Evolutionary conservation across 78 protist genomes (phyloP), one percentile per base, ranked within the genome.

Genomic region (Mastigamoeba balamuthi): DNA sequence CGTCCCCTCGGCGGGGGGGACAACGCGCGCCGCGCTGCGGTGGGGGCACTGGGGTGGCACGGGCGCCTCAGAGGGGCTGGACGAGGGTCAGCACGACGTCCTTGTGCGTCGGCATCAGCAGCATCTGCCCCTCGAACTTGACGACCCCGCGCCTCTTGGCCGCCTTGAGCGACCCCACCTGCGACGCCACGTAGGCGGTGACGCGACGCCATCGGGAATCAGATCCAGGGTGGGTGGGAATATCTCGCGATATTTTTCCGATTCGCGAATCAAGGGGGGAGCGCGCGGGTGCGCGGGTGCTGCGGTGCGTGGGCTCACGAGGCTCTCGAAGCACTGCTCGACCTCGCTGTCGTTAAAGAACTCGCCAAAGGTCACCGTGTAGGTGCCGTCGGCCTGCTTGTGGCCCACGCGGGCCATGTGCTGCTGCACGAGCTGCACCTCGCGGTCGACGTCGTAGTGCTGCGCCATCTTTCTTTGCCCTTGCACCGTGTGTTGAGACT

Each of bases 101-200:
- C 74, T 70, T 70, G 74, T 70, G 74, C 30, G 7, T 7, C 6
- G 74, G 74, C 74, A 70, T 70, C 74, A 70, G 6, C 74, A 70
- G 48, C 74, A 70, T 70, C 30, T 70, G 74, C 6, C 74, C 74
- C 17, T 37, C 37, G 66, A 70, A 70, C n/a, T 70, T 40, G 29
- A 70, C 6, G 41, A 70, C 7, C 6, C 48, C 74, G 35, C 74
- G 28, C 30, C 7, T 70, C 74, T 70, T 70, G 40, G 74, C 74
- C 6, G 74, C 74, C 66, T 70, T 70, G 17, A 70, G 74, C n/a
- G 74, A 70, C 29, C 74, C 74, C 17, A 66, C 70, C 70, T 66
- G 36, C 10, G 17, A n/a, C n/a, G n/a, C n/a, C n/a, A n/a, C n/a
- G n/a, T n/a, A n/a, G n/a, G n/a, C n/a, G n/a, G n/a, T n/a, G n/a